Evolutionary conservation across 176 grass and related monocot genomes (phyloP).

Genomic region (Hyparrhenia diplandra): DNA sequence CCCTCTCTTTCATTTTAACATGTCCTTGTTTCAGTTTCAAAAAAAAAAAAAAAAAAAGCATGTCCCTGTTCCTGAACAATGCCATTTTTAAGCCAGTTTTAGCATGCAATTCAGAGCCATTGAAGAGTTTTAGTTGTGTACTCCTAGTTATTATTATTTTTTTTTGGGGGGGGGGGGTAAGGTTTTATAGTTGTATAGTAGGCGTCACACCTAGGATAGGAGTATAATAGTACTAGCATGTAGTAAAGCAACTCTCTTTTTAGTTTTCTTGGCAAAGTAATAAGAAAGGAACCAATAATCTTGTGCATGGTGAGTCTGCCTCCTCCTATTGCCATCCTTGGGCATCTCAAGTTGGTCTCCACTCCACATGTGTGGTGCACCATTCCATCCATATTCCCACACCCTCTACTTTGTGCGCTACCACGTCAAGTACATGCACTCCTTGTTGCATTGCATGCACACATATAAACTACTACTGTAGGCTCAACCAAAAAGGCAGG

Average conservation of each 20-base stretch:
- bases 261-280: background rate
- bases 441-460: background rate
- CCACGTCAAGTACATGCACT: background rate
- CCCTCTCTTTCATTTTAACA: too few relatives aligned
- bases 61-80: too few relatives aligned
- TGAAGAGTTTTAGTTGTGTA: too few relatives aligned
- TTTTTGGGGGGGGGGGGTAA: too few relatives aligned
- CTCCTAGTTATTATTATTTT: too few relatives aligned
- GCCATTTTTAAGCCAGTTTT: too few relatives aligned
- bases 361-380: background rate
- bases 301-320: background rate
- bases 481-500: background rate
- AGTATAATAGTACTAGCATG: background rate
- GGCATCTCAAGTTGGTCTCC: background rate
- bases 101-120: too few relatives aligned
- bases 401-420: background rate
- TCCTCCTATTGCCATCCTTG: background rate
- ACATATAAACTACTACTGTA: too few relatives aligned
- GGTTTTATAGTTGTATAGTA: too few relatives aligned
- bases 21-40: too few relatives aligned
- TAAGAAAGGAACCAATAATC: background rate
- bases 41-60: too few relatives aligned
- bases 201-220: too few relatives aligned
- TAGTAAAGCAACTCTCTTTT: background rate
- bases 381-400: background rate